Conservation (phyloP, 192 early-diverging fungal genomes). For the Coemansia guatemalensis region DNA sequence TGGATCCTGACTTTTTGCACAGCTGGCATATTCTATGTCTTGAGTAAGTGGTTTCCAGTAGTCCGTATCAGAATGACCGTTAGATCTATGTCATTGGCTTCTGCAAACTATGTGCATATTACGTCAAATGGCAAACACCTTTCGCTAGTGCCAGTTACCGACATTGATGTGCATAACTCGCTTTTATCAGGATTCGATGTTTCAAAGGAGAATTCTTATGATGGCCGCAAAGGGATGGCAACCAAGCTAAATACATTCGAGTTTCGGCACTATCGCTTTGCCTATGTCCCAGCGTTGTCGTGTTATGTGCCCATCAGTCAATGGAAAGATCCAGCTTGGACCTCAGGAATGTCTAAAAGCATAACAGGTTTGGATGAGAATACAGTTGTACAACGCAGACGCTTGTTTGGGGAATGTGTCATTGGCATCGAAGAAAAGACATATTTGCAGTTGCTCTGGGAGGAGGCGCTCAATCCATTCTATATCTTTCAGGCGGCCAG, state of each 20-base stretch:
- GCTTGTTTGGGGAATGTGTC: slow-evolving; percentile 68
- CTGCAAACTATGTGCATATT: slow-evolving; percentile 18
- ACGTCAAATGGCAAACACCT: slow-evolving; percentile 20
- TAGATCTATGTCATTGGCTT: neutral
- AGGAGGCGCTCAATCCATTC: slow-evolving; percentile 76
- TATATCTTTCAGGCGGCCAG: slow-evolving; percentile 80
- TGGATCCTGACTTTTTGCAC: slow-evolving; percentile 27
- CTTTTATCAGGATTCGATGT: slow-evolving; percentile 8
- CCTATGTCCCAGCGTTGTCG: slow-evolving; percentile 13
- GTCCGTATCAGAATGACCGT: slow-evolving; percentile 19
- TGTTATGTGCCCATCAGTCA: slow-evolving; percentile 17
- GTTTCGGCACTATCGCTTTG: slow-evolving; percentile 45
- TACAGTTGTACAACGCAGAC: slow-evolving; percentile 50
- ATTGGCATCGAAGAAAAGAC: slow-evolving; percentile 72
- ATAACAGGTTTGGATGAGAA: slow-evolving; percentile 53
- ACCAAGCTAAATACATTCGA: slow-evolving; percentile 19
- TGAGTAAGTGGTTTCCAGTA: slow-evolving; percentile 25
- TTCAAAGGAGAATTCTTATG: neutral
- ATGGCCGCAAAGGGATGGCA: neutral
- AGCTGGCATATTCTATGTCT: slow-evolving; percentile 21
- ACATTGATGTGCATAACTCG: neutral
- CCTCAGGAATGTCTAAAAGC: neutral
- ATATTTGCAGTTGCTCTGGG: slow-evolving; percentile 59
- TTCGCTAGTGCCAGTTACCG: slow-evolving; percentile 15
- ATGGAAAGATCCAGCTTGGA: slow-evolving; percentile 51